Evolutionary conservation across 352 stramenopile species (phyloP), one percentile per base, ranked within the genome.

Genomic region (Peronospora belbahrii): DNA sequence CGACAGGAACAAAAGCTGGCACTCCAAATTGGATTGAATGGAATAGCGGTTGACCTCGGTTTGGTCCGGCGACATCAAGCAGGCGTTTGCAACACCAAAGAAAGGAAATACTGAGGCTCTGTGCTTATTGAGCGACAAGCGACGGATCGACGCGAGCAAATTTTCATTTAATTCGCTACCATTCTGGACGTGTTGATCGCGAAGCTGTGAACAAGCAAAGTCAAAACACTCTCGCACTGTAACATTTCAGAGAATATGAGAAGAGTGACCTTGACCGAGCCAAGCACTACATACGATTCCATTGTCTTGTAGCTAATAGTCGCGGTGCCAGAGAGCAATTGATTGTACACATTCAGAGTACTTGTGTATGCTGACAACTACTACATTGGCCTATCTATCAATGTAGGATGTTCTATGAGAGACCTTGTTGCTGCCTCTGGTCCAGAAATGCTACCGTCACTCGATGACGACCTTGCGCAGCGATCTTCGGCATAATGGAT

Each of bases 151-250:
- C 72, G 72, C 8, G 74, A 70, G 2, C 51, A 87, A 10, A 74
- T 89, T 43, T 67, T 89, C 23, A 46, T 84, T 8, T 83, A 66
- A 81, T 78, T 46, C 83, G 62, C 30, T 70, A 82, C 47, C 66
- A 83, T 48, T 74, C 67, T 17, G 73, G 69, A 22, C 74, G 74
- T 4, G 60, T 86, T 27, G 57, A 87, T 7, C 71, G 87, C 11
- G 69, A 87, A 36, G 41, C 85, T 45, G 42, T 42, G 27, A 78
- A 66, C n/a, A 84, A 81, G 42, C 45, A 48, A 20, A 73, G 80
- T 48, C 70, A 74, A 22, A 72, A 86, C 28, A 45, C 85, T 15
- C 47, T 89, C 8, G 27, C 87, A 13, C n/a, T 56, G 67, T 11
- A 74, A 74, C n/a, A 7, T 89, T 89, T 32, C 41, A 68, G 23